Percentiles rank a stretch among this genome's conserved stretches.
phyloP scores from a whole-genome alignment of 257 asterid genomes.

The Ajuga chamaepitys region DNA sequence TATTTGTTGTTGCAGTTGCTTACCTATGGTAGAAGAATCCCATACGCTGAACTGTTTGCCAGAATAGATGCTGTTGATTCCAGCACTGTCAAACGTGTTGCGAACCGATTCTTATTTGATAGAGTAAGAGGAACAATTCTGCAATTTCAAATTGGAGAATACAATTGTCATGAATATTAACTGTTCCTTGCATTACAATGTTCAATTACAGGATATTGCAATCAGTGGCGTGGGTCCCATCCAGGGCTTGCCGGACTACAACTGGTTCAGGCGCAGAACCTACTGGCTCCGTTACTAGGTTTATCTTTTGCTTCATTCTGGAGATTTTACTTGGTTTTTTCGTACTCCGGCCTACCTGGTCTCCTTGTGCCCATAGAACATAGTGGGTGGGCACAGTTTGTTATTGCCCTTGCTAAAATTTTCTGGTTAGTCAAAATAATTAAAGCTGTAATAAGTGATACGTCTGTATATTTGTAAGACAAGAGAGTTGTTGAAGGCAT shows the following conservation, averaged over 20 bases:
- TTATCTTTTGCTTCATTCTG: constrained; percentile 10
- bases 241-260: constrained; percentile 86
- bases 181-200: background rate
- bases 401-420: constrained; percentile 15
- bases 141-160: background rate
- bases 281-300: constrained; percentile 94
- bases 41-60: constrained; percentile 86
- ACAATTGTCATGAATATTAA: background rate
- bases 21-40: constrained; percentile 92
- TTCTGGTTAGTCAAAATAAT: constrained; percentile 28
- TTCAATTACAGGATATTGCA: constrained; percentile 61
- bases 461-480: background rate
- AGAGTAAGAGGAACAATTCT: constrained; percentile 32
- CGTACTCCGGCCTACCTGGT: background rate
- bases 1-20: constrained; percentile 57
- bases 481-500: background rate
- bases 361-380: constrained; percentile 3
- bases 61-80: constrained; percentile 88
- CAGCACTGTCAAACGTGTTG: constrained; percentile 81
- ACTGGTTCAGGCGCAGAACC: constrained; percentile 99
- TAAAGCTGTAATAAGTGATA: constrained; percentile 17
- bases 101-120: constrained; percentile 81
- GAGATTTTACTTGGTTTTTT: constrained; percentile 8
- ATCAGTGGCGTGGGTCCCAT: constrained; percentile 76
- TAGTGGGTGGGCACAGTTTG: background rate